phyloP scores from a whole-genome alignment of 202 grass and related monocot species.

The Miscanthus sacchariflorus region DNA sequence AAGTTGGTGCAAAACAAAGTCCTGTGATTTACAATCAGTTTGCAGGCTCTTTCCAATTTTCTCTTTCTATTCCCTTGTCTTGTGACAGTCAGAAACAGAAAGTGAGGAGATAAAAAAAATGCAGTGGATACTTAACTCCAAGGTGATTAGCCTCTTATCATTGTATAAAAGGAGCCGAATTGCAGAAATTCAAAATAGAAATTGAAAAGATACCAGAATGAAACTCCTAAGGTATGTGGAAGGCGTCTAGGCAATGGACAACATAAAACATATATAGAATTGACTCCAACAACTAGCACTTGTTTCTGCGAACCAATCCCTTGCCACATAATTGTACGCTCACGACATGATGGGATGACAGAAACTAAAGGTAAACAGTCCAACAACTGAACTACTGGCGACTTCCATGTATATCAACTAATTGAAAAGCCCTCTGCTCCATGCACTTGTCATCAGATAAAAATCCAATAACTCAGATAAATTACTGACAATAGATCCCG shows the following conservation, averaged over 20 bases:
- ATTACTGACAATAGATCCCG: not conserved
- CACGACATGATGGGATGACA: not conserved
- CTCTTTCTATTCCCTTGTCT: not conserved
- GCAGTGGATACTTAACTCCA: not conserved
- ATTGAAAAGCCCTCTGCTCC: not conserved
- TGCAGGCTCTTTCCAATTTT: not conserved
- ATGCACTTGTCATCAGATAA: not conserved
- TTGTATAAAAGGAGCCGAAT: not conserved
- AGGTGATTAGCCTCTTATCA: not conserved
- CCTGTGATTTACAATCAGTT: not conserved
- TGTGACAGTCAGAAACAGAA: not conserved
- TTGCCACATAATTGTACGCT: not conserved
- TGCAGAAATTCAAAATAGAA: not conserved
- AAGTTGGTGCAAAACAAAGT: slow-evolving; percentile 38
- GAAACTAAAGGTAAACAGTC: not conserved
- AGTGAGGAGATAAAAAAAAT: no score
- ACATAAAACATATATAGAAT: not conserved
- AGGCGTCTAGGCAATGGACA: not conserved
- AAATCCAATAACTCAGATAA: not conserved
- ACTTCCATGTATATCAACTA: not conserved
- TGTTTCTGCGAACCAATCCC: not conserved
- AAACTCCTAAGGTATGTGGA: not conserved
- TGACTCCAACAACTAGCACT: not conserved
- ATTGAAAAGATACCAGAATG: not conserved
- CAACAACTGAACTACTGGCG: not conserved